These are phyloP conservation scores for Desmodesmus armatus DNA, from an alignment of 139 green algal species.

Conservation along the genomic window DNA sequence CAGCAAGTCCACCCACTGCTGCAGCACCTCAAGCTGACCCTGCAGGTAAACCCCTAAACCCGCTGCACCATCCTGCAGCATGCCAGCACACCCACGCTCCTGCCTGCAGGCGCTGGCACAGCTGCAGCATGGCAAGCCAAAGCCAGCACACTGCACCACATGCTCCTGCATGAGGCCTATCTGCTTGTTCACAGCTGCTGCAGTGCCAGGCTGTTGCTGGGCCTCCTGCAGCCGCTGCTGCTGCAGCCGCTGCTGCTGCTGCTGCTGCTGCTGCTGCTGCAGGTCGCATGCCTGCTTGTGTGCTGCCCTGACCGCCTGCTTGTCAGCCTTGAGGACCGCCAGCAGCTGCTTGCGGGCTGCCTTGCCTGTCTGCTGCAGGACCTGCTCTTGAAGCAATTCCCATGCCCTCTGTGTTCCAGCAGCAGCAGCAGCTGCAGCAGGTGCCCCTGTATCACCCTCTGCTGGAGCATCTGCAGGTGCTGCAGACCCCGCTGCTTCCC, in stretches of 20 bases:
- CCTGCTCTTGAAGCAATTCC: background rate
- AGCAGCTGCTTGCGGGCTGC: background rate
- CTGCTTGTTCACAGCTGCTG: too few species aligned
- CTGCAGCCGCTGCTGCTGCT: background rate
- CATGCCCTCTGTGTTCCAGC: background rate
- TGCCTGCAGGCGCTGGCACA: background rate
- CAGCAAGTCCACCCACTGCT: too few species aligned
- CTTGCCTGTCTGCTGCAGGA: background rate
- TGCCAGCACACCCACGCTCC: background rate
- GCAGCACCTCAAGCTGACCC: background rate
- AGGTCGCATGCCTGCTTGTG: background rate
- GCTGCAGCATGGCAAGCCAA: background rate
- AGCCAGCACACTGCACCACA: too few species aligned
- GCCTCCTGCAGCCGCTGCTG: background rate
- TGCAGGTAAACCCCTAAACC: background rate
- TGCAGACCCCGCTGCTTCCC: background rate
- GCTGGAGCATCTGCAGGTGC: too few species aligned
- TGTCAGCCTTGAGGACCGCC: background rate
- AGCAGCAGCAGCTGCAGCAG: conserved; percentile 6
- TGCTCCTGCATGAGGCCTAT: too few species aligned
- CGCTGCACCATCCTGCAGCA: background rate
- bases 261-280: conserved; percentile 32
- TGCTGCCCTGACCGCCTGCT: background rate
- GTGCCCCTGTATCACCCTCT: background rate
- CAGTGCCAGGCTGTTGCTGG: too few species aligned